Conservation (phyloP, 352 stramenopile species). For the Phytophthora meadii region DNA sequence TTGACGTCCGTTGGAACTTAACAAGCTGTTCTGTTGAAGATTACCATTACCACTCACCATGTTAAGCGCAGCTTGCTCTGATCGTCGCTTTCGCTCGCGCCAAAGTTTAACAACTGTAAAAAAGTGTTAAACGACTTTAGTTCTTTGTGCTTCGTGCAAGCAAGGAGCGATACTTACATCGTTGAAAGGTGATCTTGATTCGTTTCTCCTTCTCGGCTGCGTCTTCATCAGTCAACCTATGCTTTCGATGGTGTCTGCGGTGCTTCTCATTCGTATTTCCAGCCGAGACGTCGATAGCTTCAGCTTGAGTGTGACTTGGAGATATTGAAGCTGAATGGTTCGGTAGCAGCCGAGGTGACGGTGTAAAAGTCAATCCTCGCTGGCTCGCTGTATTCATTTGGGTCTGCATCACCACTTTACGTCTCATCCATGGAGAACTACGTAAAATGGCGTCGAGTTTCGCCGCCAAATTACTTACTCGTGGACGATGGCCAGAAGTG, state of each 20-base stretch:
- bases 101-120: slow-evolving; percentile 67
- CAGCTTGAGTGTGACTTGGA: slow-evolving; percentile 12
- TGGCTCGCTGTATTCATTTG: slow-evolving; percentile 34
- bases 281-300: slow-evolving; percentile 8
- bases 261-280: slow-evolving; percentile 16
- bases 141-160: neutral
- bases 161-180: slow-evolving; percentile 45
- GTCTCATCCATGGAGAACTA: slow-evolving; percentile 60
- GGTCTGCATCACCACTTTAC: slow-evolving; percentile 62
- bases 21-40: slow-evolving; percentile 6
- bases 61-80: slow-evolving; percentile 55
- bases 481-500: slow-evolving; percentile 31
- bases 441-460: slow-evolving; percentile 71
- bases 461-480: slow-evolving; percentile 49
- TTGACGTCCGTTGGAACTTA: slow-evolving; percentile 22
- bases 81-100: slow-evolving; percentile 59
- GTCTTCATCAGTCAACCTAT: slow-evolving; percentile 3
- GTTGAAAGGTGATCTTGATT: slow-evolving; percentile 62
- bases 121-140: neutral
- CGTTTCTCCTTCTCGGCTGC: slow-evolving; percentile 26
- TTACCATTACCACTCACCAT: slow-evolving; percentile 52
- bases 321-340: slow-evolving; percentile 3
- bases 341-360: slow-evolving; percentile 13
- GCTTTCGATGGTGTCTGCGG: slow-evolving; percentile 19
- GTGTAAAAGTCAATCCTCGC: slow-evolving; percentile 20